These are phyloP conservation scores for Phlebiopsis flavidoalba DNA, from an alignment of 768 basidiomycete genomes.

Conservation along the genomic window DNA sequence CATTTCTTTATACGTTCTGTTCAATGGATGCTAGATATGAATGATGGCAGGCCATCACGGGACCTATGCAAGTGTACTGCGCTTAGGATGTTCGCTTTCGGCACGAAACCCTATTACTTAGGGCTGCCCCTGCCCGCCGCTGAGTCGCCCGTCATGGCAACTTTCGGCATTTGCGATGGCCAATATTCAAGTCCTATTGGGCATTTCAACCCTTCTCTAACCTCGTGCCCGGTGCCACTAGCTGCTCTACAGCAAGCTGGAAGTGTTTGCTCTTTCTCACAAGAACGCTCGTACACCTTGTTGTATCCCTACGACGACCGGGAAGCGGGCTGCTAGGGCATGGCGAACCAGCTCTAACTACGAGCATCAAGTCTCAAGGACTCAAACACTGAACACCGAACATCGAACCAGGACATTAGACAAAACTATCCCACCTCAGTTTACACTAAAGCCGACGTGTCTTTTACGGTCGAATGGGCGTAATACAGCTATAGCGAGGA, in stretches of 20 bases:
- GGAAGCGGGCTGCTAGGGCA: conserved; percentile 52
- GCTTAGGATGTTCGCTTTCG: conserved; percentile 53
- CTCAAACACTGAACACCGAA: not conserved
- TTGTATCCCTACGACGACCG: conserved; percentile 69
- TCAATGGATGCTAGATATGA: not conserved
- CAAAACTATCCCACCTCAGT: conserved; percentile 5
- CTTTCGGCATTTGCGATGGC: conserved; percentile 71
- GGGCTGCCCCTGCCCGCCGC: conserved; percentile 53
- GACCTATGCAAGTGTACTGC: conserved; percentile 74
- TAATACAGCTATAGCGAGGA: not conserved
- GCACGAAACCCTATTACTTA: conserved; percentile 47
- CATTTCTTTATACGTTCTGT: not conserved
- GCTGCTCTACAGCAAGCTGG: conserved; percentile 96
- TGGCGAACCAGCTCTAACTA: conserved; percentile 49
- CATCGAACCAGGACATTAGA: not conserved
- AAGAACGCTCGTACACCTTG: conserved; percentile 71
- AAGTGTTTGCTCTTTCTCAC: conserved; percentile 84
- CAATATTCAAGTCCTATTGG: conserved; percentile 76
- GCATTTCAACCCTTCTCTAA: conserved; percentile 83
- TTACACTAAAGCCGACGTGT: not conserved
- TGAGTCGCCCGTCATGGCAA: conserved; percentile 46
- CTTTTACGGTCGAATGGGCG: not conserved
- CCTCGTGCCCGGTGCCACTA: conserved; percentile 85
- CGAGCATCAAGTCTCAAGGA: conserved; percentile 3
- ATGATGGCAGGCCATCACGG: conserved; percentile 67